These are phyloP conservation scores for Pichia manshurica DNA, from an alignment of 805 yeast species.

Conservation along the genomic window DNA sequence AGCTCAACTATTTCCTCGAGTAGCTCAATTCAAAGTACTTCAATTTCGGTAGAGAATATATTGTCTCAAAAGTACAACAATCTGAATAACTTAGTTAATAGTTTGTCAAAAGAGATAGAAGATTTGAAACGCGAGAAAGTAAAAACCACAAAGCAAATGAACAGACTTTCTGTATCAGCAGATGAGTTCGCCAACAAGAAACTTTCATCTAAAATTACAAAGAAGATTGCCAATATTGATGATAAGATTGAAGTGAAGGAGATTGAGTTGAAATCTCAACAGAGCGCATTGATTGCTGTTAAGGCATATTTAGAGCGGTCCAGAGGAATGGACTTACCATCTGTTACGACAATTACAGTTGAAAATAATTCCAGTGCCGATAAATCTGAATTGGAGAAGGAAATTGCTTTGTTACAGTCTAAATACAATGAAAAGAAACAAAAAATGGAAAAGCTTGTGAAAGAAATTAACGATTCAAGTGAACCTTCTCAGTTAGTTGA, in stretches of 20 bases:
- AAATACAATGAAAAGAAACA: slow-evolving; percentile 9
- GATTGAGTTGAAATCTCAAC: slow-evolving; percentile 13
- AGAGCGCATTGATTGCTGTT: slow-evolving; percentile 15
- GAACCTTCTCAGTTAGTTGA: slow-evolving; percentile 5
- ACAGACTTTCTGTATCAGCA: slow-evolving; percentile 14
- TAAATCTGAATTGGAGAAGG: slow-evolving; percentile 7
- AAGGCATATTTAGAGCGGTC: slow-evolving; percentile 15
- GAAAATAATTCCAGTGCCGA: neutral
- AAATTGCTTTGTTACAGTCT: slow-evolving; percentile 7
- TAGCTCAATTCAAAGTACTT: neutral
- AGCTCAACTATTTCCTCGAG: slow-evolving; percentile 9
- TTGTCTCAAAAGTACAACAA: slow-evolving; percentile 5
- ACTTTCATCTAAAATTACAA: slow-evolving; percentile 1
- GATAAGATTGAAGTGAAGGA: slow-evolving; percentile 13
- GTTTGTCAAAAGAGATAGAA: neutral
- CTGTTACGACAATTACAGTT: slow-evolving; percentile 1
- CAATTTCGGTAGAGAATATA: slow-evolving; percentile 13
- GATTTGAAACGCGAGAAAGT: slow-evolving; percentile 1
- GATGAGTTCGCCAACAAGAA: neutral
- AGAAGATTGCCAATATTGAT: slow-evolving; percentile 5
- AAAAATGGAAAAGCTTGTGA: slow-evolving; percentile 14
- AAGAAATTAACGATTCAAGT: slow-evolving; percentile 20
- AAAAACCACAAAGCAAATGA: slow-evolving; percentile 8
- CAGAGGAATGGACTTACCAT: slow-evolving; percentile 9
- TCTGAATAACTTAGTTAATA: slow-evolving; percentile 3